Evolutionary conservation across 352 stramenopile genomes (phyloP), one percentile per base, ranked within the genome.

Genomic region (Phytophthora megakarya): DNA sequence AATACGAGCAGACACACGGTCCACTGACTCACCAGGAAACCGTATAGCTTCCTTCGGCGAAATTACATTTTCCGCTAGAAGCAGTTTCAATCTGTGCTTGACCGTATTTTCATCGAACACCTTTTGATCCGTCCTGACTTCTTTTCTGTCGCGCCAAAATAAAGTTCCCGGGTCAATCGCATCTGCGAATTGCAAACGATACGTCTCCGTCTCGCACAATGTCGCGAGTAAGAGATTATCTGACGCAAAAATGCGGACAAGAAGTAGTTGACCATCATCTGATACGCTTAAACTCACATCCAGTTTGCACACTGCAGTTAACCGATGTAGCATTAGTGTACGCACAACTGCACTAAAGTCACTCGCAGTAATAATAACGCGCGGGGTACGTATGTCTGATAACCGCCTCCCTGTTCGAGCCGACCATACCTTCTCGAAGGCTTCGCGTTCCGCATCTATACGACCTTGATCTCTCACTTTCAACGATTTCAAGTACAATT

Each of bases 261-360:
- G 67, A 2, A 89, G 37, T n/a, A 62, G 42, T 37, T 69, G 64
- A 16, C 80, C 83, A 18, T 89, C 71, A 5, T 65, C 55, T 6
- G 78, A 80, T 42, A 92, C 33, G 25, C 70, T 88, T 12, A 90
- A 26, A 32, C 72, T 90, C 47, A 90, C 63, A 55, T 89, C 81
- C 42, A 89, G 30, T 28, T 84, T 86, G 56, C 83, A 92, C 0
- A 65, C 46, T 11, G 19, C 23, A 0, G 71, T 75, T 21, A 92
- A 68, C 2, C 83, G 79, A 11, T 71, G 70, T n/a, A 92, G 50
- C 19, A 89, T 57, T 0, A 92, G 62, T 16, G 73, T 70, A 1
- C 83, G 83, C 8, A 85, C 71, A 40, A 92, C 88, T 19, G 83
- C 74, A 21, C 86, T 67, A 38, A 90, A 90, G 21, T 77, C 70